phyloP scores from a whole-genome alignment of 2,329 filamentous ascomycete genomes.

The Ophiosphaerella narmari region DNA sequence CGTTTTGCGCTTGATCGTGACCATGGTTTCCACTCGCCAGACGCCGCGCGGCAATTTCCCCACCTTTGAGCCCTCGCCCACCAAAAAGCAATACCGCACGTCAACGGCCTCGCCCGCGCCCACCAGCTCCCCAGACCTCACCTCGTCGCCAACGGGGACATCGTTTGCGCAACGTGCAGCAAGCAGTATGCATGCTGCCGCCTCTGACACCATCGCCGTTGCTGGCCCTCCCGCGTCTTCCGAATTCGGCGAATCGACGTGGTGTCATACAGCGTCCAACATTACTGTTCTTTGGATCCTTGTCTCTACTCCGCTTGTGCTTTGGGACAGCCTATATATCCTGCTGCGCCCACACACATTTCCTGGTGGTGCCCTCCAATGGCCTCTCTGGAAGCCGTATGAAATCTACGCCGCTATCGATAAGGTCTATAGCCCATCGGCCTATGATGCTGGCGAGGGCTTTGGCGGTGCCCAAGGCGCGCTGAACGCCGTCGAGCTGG shows the following conservation, averaged over 20 bases:
- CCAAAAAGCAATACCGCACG: conserved; percentile 40
- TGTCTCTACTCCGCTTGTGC: conserved; percentile 75
- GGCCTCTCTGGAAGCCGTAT: conserved; percentile 76
- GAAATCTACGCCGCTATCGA: conserved; percentile 80
- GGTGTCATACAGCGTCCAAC: conserved; percentile 65
- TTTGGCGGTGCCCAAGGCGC: conserved; percentile 77
- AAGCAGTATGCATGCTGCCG: conserved; percentile 15
- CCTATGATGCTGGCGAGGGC: conserved; percentile 67
- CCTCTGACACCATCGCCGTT: conserved; percentile 21
- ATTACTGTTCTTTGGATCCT: conserved; percentile 71
- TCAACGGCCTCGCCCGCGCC: conserved; percentile 41
- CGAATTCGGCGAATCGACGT: conserved; percentile 33
- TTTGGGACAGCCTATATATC: conserved; percentile 82
- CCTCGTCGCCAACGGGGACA: conserved; percentile 19
- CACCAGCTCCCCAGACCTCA: conserved; percentile 22
- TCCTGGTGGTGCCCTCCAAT: conserved; percentile 74
- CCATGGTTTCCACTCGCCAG: conserved; percentile 48
- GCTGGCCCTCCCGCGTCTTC: conserved; percentile 25
- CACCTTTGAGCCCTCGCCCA: conserved; percentile 40
- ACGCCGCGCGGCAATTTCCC: conserved; percentile 45
- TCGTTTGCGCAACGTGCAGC: conserved; percentile 31
- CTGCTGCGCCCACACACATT: conserved; percentile 80
- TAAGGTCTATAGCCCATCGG: conserved; percentile 78
- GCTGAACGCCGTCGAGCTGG: conserved; percentile 71
- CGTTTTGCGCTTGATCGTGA: conserved; percentile 1